Percentiles rank a stretch among this genome's conserved stretches.
Conservation (phyloP, 1,284 basidiomycete species). For the Mycocalia duriaeana region DNA sequence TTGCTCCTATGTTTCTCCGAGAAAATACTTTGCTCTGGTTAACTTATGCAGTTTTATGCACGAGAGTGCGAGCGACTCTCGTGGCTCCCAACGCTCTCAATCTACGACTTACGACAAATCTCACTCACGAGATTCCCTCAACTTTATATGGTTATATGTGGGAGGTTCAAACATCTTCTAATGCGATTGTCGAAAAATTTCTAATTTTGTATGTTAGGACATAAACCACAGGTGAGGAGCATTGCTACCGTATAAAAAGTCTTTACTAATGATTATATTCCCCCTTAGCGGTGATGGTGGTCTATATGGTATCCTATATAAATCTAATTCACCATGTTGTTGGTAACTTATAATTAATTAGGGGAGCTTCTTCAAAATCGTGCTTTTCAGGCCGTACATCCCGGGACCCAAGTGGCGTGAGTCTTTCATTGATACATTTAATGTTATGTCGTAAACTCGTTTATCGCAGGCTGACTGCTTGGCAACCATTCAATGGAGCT, state of each 20-base stretch:
- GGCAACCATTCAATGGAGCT: conserved; percentile 26
- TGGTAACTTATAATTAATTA: conserved; percentile 7
- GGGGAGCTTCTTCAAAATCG: conserved; percentile 28
- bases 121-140: conserved; percentile 22
- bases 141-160: conserved; percentile 31
- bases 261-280: no score
- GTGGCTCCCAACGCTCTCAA: conserved; percentile 22
- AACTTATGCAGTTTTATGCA: not conserved
- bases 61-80: conserved; percentile 8
- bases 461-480: conserved; percentile 16
- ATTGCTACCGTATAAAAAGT: no score
- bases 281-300: conserved; percentile 25
- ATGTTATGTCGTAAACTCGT: not conserved
- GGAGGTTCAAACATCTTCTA: conserved; percentile 20
- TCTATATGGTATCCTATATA: conserved; percentile 22
- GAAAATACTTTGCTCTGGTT: not conserved
- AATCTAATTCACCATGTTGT: not conserved
- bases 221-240: conserved; percentile 29
- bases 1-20: not conserved
- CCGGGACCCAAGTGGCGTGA: conserved; percentile 25
- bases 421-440: conserved; percentile 1
- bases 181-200: not conserved
- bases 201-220: conserved; percentile 17
- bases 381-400: conserved; percentile 29
- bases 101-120: conserved; percentile 18